A percentile compares a stretch with the other conserved stretches of the same genome.
phyloP scores from a whole-genome alignment of 805 yeast species.

The Kurtzmaniella cleridarum region DNA sequence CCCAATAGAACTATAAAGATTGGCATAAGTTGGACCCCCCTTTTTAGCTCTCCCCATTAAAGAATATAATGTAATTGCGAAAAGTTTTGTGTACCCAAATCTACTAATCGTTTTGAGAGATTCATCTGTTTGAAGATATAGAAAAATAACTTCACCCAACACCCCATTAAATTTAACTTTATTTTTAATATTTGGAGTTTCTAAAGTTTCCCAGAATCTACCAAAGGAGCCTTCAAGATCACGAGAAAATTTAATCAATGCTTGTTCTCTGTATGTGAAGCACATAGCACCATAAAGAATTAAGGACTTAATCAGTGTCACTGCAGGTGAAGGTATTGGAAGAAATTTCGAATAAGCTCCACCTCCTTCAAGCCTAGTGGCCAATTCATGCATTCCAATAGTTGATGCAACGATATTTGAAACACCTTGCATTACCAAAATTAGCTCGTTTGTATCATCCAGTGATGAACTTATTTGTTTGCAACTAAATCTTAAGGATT shows the following conservation, averaged over 20 bases:
- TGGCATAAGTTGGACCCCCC: neutral
- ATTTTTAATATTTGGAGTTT: conserved; percentile 3
- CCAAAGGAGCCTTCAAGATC: conserved; percentile 11
- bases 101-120: conserved; percentile 33
- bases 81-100: conserved; percentile 23
- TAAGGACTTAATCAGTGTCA: conserved; percentile 34
- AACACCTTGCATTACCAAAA: conserved; percentile 11
- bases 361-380: conserved; percentile 45
- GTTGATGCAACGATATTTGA: conserved; percentile 40
- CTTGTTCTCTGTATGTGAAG: conserved; percentile 8
- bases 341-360: conserved; percentile 19
- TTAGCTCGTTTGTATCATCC: conserved; percentile 3
- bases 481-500: conserved; percentile 10
- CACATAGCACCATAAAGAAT: conserved; percentile 35
- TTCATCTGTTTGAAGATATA: conserved; percentile 42
- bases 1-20: neutral
- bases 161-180: conserved; percentile 20
- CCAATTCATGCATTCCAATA: conserved; percentile 53
- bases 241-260: conserved; percentile 6
- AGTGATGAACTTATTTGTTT: conserved; percentile 7
- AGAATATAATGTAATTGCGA: conserved; percentile 20
- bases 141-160: conserved; percentile 32
- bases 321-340: conserved; percentile 20
- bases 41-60: conserved; percentile 7
- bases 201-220: conserved; percentile 20